phyloP scores from a whole-genome alignment of 1,284 basidiomycete species.

The Marasmius fiardii region DNA sequence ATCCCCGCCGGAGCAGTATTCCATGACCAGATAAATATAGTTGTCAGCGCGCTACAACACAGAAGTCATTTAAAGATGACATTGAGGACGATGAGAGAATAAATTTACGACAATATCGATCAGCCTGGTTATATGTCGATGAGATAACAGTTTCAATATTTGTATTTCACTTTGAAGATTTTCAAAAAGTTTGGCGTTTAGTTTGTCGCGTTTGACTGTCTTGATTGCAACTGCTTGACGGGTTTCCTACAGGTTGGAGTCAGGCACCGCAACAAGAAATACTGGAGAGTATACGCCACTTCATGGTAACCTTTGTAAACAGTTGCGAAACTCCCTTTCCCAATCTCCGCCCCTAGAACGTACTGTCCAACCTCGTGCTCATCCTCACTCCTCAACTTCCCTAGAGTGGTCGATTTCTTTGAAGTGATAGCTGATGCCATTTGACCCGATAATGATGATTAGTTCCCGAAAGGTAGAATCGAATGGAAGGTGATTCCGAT shows the following conservation, averaged over 20 bases:
- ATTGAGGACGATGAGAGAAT: background rate
- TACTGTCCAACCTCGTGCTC: conserved; percentile 73
- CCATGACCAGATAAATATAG: conserved; percentile 98
- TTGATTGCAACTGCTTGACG: conserved; percentile 88
- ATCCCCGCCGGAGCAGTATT: conserved; percentile 94
- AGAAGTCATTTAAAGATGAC: conserved; percentile 2
- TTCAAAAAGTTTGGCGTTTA: conserved; percentile 92
- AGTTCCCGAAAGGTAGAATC: background rate
- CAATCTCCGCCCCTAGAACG: conserved; percentile 68
- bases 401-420: background rate
- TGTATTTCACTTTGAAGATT: conserved; percentile 97
- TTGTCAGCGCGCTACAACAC: conserved; percentile 76
- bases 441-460: background rate
- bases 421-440: background rate
- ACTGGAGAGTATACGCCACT: conserved; percentile 42
- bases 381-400: conserved; percentile 26
- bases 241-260: conserved; percentile 56
- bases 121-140: conserved; percentile 91
- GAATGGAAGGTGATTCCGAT: background rate
- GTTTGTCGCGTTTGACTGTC: conserved; percentile 86
- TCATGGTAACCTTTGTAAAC: conserved; percentile 93
- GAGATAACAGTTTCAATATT: conserved; percentile 91
- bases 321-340: conserved; percentile 93
- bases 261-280: background rate
- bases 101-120: conserved; percentile 84